Evolutionary conservation across 1,139 yeast species (phyloP).

Genomic region (Lodderomyces margitis): DNA sequence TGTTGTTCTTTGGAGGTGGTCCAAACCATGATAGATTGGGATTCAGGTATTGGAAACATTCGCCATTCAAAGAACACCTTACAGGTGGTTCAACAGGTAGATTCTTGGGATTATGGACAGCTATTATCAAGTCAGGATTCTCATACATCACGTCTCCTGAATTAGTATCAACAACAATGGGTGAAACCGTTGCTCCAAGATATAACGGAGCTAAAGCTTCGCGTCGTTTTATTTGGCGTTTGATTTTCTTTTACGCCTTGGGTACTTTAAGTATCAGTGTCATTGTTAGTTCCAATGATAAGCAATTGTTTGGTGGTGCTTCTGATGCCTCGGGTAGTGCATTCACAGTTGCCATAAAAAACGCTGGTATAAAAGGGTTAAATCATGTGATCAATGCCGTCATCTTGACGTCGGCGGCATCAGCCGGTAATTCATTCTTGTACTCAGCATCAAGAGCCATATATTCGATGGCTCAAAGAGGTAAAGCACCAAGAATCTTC

Average conservation of each 20-base stretch:
- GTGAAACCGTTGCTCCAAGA: slow-evolving; percentile 47
- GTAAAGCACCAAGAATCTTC: slow-evolving; percentile 58
- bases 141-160: slow-evolving; percentile 39
- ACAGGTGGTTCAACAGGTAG: slow-evolving; percentile 59
- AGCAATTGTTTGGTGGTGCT: slow-evolving; percentile 31
- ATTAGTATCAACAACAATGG: slow-evolving; percentile 37
- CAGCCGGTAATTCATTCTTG: slow-evolving; percentile 72
- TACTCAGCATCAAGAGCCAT: slow-evolving; percentile 70
- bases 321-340: slow-evolving; percentile 50
- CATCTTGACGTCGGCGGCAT: slow-evolving; percentile 64
- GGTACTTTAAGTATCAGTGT: slow-evolving; percentile 50
- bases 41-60: slow-evolving; percentile 62
- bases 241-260: slow-evolving; percentile 45
- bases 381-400: slow-evolving; percentile 70
- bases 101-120: slow-evolving; percentile 41
- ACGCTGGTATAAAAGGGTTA: slow-evolving; percentile 59
- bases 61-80: slow-evolving; percentile 44
- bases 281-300: slow-evolving; percentile 36
- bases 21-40: slow-evolving; percentile 61
- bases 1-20: slow-evolving; percentile 49
- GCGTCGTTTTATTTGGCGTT: slow-evolving; percentile 44
- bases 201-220: slow-evolving; percentile 47
- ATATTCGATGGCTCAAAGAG: slow-evolving; percentile 60
- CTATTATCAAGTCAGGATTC: slow-evolving; percentile 40
- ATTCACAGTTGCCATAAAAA: slow-evolving; percentile 50